Conservation (phyloP, 192 early-diverging fungal genomes). For the Umbelopsis vinacea region DNA sequence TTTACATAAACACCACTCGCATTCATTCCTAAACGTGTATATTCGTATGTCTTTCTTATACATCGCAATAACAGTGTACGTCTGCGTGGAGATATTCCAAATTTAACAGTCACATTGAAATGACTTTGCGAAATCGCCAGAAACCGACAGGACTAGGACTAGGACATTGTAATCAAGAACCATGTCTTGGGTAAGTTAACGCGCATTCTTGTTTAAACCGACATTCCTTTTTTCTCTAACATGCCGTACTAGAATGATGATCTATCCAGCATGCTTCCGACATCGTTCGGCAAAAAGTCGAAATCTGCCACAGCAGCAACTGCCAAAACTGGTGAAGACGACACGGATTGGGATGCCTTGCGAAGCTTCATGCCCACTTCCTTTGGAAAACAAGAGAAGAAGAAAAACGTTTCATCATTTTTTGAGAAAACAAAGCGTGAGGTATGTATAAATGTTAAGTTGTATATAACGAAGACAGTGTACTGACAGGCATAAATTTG, state of each 20-base stretch:
- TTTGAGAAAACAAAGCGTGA: slow-evolving; percentile 46
- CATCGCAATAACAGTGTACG: not conserved
- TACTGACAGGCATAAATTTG: not conserved
- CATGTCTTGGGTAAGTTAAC: not conserved
- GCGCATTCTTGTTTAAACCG: no score
- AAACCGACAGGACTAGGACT: no score
- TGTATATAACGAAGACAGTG: not conserved
- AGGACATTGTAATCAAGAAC: not conserved
- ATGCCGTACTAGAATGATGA: slow-evolving; percentile 43
- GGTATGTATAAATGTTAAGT: not conserved
- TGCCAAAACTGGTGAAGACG: slow-evolving; percentile 25
- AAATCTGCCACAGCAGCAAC: slow-evolving; percentile 29
- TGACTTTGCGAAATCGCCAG: no score
- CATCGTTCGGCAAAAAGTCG: slow-evolving; percentile 45
- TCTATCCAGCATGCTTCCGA: slow-evolving; percentile 50
- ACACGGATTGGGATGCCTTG: slow-evolving; percentile 46
- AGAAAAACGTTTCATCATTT: slow-evolving; percentile 21
- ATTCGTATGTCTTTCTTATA: not conserved
- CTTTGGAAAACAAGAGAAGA: slow-evolving; percentile 52
- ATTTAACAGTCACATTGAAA: no score
- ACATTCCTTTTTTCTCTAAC: not conserved
- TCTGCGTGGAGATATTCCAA: not conserved
- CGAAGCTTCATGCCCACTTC: slow-evolving; percentile 54
- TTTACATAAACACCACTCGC: slow-evolving; percentile 5
- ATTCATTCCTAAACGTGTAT: not conserved